Base-by-base conservation (phyloP, 1,284 basidiomycete genomes). In the Trametes pubescens region DNA sequence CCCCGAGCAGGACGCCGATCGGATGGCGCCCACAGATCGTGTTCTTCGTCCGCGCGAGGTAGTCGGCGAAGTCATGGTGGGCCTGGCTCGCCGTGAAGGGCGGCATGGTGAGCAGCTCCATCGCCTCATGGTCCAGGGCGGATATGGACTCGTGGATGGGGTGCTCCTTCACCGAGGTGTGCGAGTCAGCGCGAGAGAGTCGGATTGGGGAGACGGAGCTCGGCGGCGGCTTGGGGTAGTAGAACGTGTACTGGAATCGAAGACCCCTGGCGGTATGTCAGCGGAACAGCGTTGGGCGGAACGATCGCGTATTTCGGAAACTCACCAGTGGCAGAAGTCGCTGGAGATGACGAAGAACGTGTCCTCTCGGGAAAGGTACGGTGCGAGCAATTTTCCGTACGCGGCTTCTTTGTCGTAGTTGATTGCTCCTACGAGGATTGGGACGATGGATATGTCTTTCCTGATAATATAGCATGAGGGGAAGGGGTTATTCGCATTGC, bases 291-390 rank as follows among this genome's bases (percentile, higher is more conserved):
- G 22, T 47, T 9, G 3, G 7, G 21, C 10, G 21, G n/a, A 9
- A 1, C 44, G 21, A 3, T 24, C 6, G 7, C 24, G 32, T 10
- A 8, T 34, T 2, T 38, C 11, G 18, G 10, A 13, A 7, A 21
- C 84, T 64, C 71, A 96, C 96, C 97, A 99, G 76, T 99, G 97
- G 74, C 98, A 99, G 75, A 99, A 99, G 77, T 99, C 98, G 65
- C 92, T 94, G 3, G 96, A 98, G 59, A 98, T 84, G 46, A 99
- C 90, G 72, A 92, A 96, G 66, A 99, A 84, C 0, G 94, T 99
- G 62, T 90, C 87, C 1, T 88, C 84, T 67, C 88, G 82, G 1
- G 83, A 81, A 56, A 98, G 84, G 76, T 94, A 97, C 0, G 92
- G 90, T 0, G 93, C 93, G 0, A 99, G 80, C 2, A 94, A 75